Percentiles rank a stretch among this genome's conserved stretches.
phyloP scores from a whole-genome alignment of 257 asterid species.

The Nicotiana obtusifolia region DNA sequence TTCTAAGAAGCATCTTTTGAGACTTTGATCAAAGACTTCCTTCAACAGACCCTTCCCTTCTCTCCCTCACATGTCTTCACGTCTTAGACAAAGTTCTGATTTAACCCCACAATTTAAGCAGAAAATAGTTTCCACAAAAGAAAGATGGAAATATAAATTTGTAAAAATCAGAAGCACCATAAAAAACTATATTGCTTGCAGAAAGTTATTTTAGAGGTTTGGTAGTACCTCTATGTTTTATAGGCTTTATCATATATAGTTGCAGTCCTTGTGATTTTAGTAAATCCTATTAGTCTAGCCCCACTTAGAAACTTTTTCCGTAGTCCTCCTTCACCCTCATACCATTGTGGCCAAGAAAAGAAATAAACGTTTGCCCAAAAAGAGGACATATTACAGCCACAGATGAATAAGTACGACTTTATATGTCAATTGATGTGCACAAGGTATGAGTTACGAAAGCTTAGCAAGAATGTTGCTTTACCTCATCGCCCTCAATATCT shows the following conservation, averaged over 20 bases:
- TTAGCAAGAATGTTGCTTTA: slow-evolving; percentile 13
- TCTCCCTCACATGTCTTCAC: neutral
- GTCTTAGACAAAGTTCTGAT: neutral
- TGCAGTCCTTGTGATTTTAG: neutral
- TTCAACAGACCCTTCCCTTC: neutral
- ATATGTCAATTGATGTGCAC: neutral
- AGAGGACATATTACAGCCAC: neutral
- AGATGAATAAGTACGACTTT: neutral
- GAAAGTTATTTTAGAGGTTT: neutral
- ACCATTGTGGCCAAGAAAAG: neutral
- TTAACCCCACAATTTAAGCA: neutral
- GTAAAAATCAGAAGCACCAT: neutral
- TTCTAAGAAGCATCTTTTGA: neutral
- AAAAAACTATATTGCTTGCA: slow-evolving; percentile 2
- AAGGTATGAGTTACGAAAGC: neutral
- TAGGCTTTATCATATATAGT: neutral
- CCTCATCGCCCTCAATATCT: slow-evolving; percentile 52
- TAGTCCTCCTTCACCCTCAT: neutral
- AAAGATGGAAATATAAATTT: neutral
- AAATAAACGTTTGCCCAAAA: neutral
- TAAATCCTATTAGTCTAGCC: neutral
- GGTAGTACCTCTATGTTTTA: neutral
- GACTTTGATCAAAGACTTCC: neutral
- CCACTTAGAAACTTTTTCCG: neutral
- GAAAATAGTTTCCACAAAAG: neutral